Conservation (phyloP, 495 filamentous ascomycete species). For the Aspergillus mulundensis region DNA sequence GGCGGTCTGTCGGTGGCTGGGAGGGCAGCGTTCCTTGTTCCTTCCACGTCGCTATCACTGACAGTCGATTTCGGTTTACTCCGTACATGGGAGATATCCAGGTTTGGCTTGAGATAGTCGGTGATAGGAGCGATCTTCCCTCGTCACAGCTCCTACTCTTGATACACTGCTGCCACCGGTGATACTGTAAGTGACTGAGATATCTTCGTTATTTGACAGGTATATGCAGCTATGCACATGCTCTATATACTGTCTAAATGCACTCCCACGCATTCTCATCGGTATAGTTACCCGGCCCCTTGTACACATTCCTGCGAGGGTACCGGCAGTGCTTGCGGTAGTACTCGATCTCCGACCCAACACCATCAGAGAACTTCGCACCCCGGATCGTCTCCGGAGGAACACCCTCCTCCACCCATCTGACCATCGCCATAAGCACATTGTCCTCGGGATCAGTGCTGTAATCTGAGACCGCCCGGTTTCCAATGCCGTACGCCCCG, state of each 20-base stretch:
- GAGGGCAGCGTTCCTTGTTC: background rate
- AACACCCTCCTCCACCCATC: conserved; percentile 57
- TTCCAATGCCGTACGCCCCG: conserved; percentile 54
- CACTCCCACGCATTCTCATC: conserved; percentile 41
- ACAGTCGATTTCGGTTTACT: background rate
- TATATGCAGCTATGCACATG: background rate
- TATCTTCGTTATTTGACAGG: no score
- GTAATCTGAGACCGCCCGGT: conserved; percentile 29
- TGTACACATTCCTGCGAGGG: conserved; percentile 35
- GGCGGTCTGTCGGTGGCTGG: conserved; percentile 13
- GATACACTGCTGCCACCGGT: no score
- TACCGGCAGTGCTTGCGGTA: conserved; percentile 39
- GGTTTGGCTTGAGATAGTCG: no score
- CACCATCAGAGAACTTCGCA: conserved; percentile 48
- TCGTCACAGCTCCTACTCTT: no score
- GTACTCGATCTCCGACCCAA: conserved; percentile 29
- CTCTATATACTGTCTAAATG: conserved; percentile 13
- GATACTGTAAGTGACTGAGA: no score
- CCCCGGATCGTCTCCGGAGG: conserved; percentile 52
- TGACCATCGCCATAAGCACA: conserved; percentile 52
- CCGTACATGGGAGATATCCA: no score
- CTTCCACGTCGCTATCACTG: background rate
- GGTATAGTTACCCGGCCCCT: conserved; percentile 37
- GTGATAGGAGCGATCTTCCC: no score
- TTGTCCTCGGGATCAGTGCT: conserved; percentile 35